phyloP scores from a whole-genome alignment of 495 filamentous ascomycete genomes.

The Penicillium ucsense region DNA sequence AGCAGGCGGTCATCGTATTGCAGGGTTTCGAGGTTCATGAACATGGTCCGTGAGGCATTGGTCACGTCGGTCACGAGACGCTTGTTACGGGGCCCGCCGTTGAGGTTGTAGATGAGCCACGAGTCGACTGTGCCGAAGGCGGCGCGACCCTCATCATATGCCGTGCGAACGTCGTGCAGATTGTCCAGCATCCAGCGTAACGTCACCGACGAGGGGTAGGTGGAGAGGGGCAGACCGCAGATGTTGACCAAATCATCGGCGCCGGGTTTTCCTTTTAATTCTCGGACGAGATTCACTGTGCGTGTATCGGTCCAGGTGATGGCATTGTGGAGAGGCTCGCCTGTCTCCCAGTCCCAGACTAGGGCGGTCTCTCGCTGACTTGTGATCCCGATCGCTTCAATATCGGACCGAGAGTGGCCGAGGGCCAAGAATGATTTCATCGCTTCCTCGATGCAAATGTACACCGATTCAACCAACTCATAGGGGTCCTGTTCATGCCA shows the following conservation, averaged over 20 bases:
- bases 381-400: slow-evolving; percentile 85
- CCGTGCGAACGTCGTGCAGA: slow-evolving; percentile 58
- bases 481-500: slow-evolving; percentile 93
- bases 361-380: slow-evolving; percentile 92
- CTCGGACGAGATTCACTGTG: slow-evolving; percentile 69
- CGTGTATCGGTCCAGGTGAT: slow-evolving; percentile 93
- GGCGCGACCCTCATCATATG: slow-evolving; percentile 70
- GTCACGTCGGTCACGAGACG: slow-evolving; percentile 81
- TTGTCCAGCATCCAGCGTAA: slow-evolving; percentile 78
- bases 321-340: slow-evolving; percentile 78
- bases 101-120: slow-evolving; percentile 86
- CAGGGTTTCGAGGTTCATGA: slow-evolving; percentile 82
- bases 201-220: slow-evolving; percentile 88
- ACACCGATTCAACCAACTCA: slow-evolving; percentile 69
- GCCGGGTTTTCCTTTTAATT: slow-evolving; percentile 55
- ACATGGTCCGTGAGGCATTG: slow-evolving; percentile 93
- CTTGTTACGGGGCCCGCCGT: slow-evolving; percentile 63
- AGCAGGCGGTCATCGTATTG: slow-evolving; percentile 78
- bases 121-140: slow-evolving; percentile 91
- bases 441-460: slow-evolving; percentile 76
- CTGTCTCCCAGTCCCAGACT: slow-evolving; percentile 82
- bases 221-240: slow-evolving; percentile 84
- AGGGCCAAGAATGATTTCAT: slow-evolving; percentile 60
- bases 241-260: slow-evolving; percentile 63
- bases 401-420: slow-evolving; percentile 60